Evolutionary conservation across 116 monocot genomes (phyloP), one percentile per base, ranked within the genome.

Genomic region (Thalassia testudinum): DNA sequence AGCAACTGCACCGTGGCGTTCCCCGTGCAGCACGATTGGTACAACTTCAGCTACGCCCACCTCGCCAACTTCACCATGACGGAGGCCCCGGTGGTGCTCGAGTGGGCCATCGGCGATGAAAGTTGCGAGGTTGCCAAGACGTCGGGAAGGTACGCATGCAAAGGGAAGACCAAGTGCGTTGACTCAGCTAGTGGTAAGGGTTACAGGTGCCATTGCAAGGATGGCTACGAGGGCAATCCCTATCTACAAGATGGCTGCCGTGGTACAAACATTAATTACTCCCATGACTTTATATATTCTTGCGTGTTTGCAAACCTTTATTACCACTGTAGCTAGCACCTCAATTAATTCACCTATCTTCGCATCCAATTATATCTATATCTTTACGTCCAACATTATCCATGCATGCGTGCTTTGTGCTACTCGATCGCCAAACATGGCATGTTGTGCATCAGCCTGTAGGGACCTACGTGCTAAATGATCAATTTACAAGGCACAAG

Each of bases 201-300:
- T 12, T 85, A 85, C n/a, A 54, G 55, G 0, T 85, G 85, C 42
- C 61, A 42, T 3, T 85, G 85, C 62, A 43, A 45, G 20, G 20
- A 27, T 12, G 85, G 85, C 6, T 77, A 60, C 42, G 30, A 49
- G 14, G 85, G 85, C 0, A 85, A 85, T 49, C 85, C 79, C 21
- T 76, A 79, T 27, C 68, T 85, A 5, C 2, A 21, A 5, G 13
- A 65, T 23, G 79, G 85, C 1, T 85, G 85, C 58, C 63, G 74
- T 67, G 85, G 85, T 66, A 52, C 11, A 25, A 10, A 19, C 16
- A 7, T 15, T 12, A 0, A 20, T 34, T 10, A 34, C 3, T 5
- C 25, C 18, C 25, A 1, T 1, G 25, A 20, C 1, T 0, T 34
- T 34, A 10, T 10, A 34, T 10, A 34, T 5, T n/a, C n/a, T 10